A percentile compares a stretch with the other conserved stretches of the same genome.
Evolutionary conservation across 257 asterid genomes (phyloP).

Genomic region (Plantago ovata): DNA sequence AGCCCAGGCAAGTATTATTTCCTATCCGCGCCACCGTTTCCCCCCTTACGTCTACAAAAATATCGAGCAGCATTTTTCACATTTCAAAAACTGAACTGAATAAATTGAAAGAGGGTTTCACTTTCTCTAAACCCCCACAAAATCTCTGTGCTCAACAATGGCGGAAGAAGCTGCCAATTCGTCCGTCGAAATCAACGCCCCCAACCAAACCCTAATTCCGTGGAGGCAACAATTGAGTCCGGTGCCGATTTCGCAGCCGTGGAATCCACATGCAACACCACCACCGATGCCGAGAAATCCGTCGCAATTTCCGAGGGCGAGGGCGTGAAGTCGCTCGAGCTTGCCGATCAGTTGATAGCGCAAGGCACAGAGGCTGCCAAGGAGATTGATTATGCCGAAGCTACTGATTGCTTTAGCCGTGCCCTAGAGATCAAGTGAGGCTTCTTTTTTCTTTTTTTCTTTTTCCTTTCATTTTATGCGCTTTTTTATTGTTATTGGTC

Average conservation of each 20-base stretch:
- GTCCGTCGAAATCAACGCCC: constrained; percentile 23
- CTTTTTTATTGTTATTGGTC: background rate
- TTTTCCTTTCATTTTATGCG: background rate
- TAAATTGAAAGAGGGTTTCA: background rate
- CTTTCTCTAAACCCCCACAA: constrained; percentile 7
- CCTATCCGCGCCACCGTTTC: constrained; percentile 25
- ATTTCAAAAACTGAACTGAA: constrained; percentile 14
- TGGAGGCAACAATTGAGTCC: constrained; percentile 50
- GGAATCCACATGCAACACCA: constrained; percentile 61
- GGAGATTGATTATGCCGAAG: constrained; percentile 65
- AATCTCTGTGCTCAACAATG: constrained; percentile 31
- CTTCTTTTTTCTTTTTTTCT: background rate
- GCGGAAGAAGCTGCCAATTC: constrained; percentile 49
- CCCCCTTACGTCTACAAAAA: too few relatives aligned
- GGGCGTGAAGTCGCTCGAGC: constrained; percentile 48
- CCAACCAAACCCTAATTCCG: constrained; percentile 48
- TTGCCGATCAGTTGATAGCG: constrained; percentile 60
- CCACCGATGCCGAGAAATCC: constrained; percentile 47
- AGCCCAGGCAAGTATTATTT: too few relatives aligned
- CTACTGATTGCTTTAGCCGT: constrained; percentile 91
- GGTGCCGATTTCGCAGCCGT: constrained; percentile 37
- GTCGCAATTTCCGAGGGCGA: constrained; percentile 32
- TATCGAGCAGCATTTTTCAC: constrained; percentile 11
- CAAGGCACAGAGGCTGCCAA: constrained; percentile 63
- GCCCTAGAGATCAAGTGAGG: constrained; percentile 85